Percentiles rank a stretch among this genome's conserved stretches.
Conservation (phyloP, 1,139 yeast genomes). For the Hemisphaericaspora subhashii region DNA sequence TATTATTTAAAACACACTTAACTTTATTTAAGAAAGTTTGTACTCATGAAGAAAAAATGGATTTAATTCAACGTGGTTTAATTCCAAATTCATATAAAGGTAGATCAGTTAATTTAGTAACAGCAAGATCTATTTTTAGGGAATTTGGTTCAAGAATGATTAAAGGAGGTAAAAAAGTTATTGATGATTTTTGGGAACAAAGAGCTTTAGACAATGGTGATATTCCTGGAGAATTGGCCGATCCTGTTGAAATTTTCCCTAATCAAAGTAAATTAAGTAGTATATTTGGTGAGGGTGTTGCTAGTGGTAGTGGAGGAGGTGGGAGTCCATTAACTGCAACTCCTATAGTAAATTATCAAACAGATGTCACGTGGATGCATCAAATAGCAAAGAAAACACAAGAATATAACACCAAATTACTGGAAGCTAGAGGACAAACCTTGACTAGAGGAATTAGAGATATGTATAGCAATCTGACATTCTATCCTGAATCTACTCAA, state of each 20-base stretch:
- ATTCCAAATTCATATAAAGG: constrained; percentile 92
- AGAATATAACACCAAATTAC: constrained; percentile 62
- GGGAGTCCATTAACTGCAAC: constrained; percentile 41
- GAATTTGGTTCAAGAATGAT: constrained; percentile 91
- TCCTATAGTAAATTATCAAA: constrained; percentile 44
- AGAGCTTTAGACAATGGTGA: constrained; percentile 70
- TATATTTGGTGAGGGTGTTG: constrained; percentile 19
- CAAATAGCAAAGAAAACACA: constrained; percentile 80
- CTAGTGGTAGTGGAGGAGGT: constrained; percentile 19
- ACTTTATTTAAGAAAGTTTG: constrained; percentile 72
- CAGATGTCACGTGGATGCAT: constrained; percentile 82
- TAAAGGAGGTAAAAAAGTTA: constrained; percentile 74
- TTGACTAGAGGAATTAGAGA: constrained; percentile 67
- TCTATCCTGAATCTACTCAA: constrained; percentile 76
- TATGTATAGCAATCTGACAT: constrained; percentile 76
- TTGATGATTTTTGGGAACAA: constrained; percentile 88
- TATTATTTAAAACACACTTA: constrained; percentile 83
- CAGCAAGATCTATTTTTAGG: constrained; percentile 85
- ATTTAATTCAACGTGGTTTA: constrained; percentile 75
- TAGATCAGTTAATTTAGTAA: constrained; percentile 82
- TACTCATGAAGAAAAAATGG: constrained; percentile 76
- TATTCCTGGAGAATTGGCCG: constrained; percentile 79
- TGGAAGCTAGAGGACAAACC: constrained; percentile 58
- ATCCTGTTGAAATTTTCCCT: constrained; percentile 56
- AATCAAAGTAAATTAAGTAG: constrained; percentile 18